These are phyloP conservation scores for Canna indica DNA, from an alignment of 176 grass and related monocot species.

Conservation along the genomic window DNA sequence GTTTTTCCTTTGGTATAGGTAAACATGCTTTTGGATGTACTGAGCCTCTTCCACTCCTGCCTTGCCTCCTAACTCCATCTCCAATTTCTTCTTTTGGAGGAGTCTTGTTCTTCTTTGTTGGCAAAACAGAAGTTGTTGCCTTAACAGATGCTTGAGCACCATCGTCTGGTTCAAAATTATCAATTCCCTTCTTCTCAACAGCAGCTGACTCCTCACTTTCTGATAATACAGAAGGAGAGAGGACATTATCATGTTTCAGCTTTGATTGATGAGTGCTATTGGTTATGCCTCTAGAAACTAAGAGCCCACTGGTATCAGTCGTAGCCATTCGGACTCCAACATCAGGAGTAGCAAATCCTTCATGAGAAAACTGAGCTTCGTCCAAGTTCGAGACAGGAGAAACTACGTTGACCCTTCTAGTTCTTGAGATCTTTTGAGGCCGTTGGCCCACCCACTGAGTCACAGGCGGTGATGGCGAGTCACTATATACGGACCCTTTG, in stretches of 20 bases:
- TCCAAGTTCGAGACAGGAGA: slow-evolving; percentile 87
- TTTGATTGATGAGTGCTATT: slow-evolving; percentile 23
- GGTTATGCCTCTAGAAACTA: slow-evolving; percentile 25
- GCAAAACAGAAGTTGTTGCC: slow-evolving; percentile 25
- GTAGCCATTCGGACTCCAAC: slow-evolving; percentile 29
- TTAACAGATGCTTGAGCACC: slow-evolving; percentile 26
- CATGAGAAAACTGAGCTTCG: slow-evolving; percentile 38
- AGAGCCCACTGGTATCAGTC: slow-evolving; percentile 16
- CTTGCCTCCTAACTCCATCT: slow-evolving; percentile 45
- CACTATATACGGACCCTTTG: slow-evolving; percentile 42
- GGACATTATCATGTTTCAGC: slow-evolving; percentile 30
- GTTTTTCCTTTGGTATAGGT: slow-evolving; percentile 55
- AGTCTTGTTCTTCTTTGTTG: slow-evolving; percentile 50
- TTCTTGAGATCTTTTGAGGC: slow-evolving; percentile 68
- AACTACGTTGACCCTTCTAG: slow-evolving; percentile 74
- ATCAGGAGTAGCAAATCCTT: slow-evolving; percentile 50
- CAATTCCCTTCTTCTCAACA: slow-evolving; percentile 38
- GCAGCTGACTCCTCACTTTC: slow-evolving; percentile 65
- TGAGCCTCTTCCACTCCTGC: slow-evolving; percentile 55
- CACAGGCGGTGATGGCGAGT: slow-evolving; percentile 52
- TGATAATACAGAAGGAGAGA: slow-evolving; percentile 51
- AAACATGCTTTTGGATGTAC: slow-evolving; percentile 45
- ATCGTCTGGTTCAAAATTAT: slow-evolving; percentile 45
- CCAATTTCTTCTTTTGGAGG: slow-evolving; percentile 75
- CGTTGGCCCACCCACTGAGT: slow-evolving; percentile 67